Base-by-base conservation (phyloP, 345 rosid genomes). In the Boechera retrofracta region DNA sequence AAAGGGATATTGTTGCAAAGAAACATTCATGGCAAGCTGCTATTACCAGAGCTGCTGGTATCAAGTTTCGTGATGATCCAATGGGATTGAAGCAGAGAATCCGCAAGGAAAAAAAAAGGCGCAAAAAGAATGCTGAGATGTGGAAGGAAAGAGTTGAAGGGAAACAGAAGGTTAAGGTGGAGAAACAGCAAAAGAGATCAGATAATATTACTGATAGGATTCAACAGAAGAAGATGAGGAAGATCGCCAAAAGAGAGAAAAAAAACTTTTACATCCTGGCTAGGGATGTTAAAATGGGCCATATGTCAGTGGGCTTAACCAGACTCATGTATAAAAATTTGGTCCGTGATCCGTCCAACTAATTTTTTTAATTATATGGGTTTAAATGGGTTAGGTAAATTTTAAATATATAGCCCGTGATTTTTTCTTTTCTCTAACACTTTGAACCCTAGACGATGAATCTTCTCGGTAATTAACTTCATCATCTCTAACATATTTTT, bases 241-340 rank as follows among this genome's bases (percentile, higher is more conserved):
- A 80, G 62, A 89, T 90, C 12, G 90, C 86, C 1, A 90, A 89
- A 70, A 82, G 94, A 59, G 92, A 90, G 87, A 92, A 85, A 21
- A 21, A 72, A 89, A 89, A 83, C 89, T 87, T 53, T 49, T 83
- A 80, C 69, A 84, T 44, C 87, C 90, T 2, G 91, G 92, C 13
- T 5, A 56, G 16, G 16, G 16, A 16, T 16, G 16, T 16, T 16
- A 16, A 16, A 16, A 16, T 16, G 16, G 16, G 16, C 16, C 16
- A 16, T 16, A 16, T 16, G 16, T 16, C 16, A 16, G 16, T 16
- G 16, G 16, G 16, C 16, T 16, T 16, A 16, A 16, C 16, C 16
- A 0, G 16, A 16, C 16, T 16, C 16, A 16, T 16, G 16, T 16
- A 16, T 16, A 16, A 16, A 16, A 16, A 16, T 16, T 16, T 16